phyloP scores from a whole-genome alignment of 306 rosid species.

The Vicia villosa region DNA sequence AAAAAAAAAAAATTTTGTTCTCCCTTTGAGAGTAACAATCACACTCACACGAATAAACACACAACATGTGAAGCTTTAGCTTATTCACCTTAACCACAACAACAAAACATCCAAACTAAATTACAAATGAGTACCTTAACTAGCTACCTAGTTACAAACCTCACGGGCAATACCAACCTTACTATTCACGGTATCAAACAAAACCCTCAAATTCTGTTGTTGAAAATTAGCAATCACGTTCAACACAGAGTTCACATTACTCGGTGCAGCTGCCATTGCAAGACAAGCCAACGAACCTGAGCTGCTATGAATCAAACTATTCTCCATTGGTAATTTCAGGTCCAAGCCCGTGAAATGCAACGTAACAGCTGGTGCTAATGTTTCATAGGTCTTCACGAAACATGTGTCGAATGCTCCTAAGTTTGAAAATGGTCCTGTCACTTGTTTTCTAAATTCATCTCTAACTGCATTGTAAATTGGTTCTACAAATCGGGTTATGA shows the following conservation, averaged over 20 bases:
- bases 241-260: slow-evolving; percentile 78
- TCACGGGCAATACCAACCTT: slow-evolving; percentile 87
- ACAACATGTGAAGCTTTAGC: too few species aligned
- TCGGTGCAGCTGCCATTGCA: slow-evolving; percentile 89
- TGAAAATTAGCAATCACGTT: slow-evolving; percentile 91
- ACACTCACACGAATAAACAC: neutral
- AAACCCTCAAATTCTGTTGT: slow-evolving; percentile 84
- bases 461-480: slow-evolving; percentile 70
- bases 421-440: slow-evolving; percentile 58
- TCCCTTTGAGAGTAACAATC: slow-evolving; percentile 2
- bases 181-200: slow-evolving; percentile 79
- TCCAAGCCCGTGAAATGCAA: slow-evolving; percentile 64
- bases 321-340: slow-evolving; percentile 69
- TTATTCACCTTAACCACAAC: neutral
- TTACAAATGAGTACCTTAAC: neutral
- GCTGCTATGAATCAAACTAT: slow-evolving; percentile 82
- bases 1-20: too few species aligned
- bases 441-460: slow-evolving; percentile 83
- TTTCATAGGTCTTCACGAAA: slow-evolving; percentile 53
- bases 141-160: slow-evolving; percentile 61
- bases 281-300: slow-evolving; percentile 81
- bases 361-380: slow-evolving; percentile 55
- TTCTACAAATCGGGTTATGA: slow-evolving; percentile 68
- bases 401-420: slow-evolving; percentile 92
- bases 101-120: slow-evolving; percentile 14